Evolutionary conservation across 768 basidiomycete genomes (phyloP), one percentile per base, ranked within the genome.

Genomic region (Auriculariales sp.): DNA sequence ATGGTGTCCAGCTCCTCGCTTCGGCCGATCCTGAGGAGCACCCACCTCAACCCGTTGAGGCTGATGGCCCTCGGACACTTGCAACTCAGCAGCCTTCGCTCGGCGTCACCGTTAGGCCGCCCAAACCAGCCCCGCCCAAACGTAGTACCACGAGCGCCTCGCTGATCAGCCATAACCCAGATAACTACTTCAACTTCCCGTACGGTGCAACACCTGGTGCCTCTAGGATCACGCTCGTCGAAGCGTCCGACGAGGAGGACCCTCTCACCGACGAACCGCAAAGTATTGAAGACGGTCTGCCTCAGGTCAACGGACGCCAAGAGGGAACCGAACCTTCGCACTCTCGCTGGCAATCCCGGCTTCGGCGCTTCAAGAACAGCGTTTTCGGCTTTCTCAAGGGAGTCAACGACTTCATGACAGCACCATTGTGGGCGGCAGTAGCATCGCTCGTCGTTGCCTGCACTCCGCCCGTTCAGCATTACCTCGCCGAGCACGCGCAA

Each of bases 1-100:
- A 85, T 62, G 92, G 92, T 17, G 82, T 95, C n/a, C 76, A 73
- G 46, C 70, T 94, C 0, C 72, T 95, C 6, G 74, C 86, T 0
- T 76, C 75, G 50, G 83, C 86, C 2, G 86, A 88, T 50, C 68
- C 72, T 7, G 73, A 54, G 11, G 49, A 62, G 7, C 47, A 52
- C 25, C 49, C 50, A 1, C 28, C 48, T 15, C 48, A 54, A 33
- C 22, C 34, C 27, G 36, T 14, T 49, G 25, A 28, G 36, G 34
- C 51, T 55, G 12, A 12, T 17, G 28, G n/a, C 45, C 22, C 35
- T 30, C 35, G 44, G 42, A 2, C 52, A 9, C 47, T 30, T 48
- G 49, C 27, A 34, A 49, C 9, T 44, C 15, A 7, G 27, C 55
- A 35, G 55, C 53, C 25, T 32, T 52, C 39, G 28, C 22, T 25